These are phyloP conservation scores for Myxozyma vanderwaltii DNA, from an alignment of 805 yeast species.

Conservation along the genomic window DNA sequence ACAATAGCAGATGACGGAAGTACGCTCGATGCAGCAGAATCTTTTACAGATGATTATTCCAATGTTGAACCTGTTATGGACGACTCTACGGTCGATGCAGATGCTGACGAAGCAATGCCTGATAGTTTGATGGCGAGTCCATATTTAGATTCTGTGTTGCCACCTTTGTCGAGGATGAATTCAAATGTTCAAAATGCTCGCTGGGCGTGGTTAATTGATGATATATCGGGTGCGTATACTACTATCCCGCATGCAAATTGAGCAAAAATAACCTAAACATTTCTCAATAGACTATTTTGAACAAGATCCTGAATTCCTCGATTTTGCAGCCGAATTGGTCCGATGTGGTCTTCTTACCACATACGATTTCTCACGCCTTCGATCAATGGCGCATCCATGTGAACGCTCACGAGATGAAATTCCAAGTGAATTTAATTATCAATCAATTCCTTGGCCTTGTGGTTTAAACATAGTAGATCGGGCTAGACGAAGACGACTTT, in stretches of 20 bases:
- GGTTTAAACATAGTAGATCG: background rate
- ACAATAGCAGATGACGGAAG: background rate
- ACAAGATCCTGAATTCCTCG: slow-evolving; percentile 25
- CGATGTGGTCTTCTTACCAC: slow-evolving; percentile 7
- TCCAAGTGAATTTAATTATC: background rate
- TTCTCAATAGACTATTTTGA: slow-evolving; percentile 10
- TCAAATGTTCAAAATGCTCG: background rate
- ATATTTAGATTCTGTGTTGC: background rate
- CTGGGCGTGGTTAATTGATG: background rate
- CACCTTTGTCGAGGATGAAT: slow-evolving; percentile 1
- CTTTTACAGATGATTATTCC: background rate
- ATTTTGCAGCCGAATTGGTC: slow-evolving; percentile 18
- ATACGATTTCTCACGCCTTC: slow-evolving; percentile 5
- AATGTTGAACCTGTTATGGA: background rate
- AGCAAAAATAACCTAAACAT: background rate
- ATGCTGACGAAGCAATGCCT: too few relatives aligned
- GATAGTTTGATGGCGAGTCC: background rate
- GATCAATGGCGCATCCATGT: slow-evolving; percentile 2
- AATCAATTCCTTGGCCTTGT: slow-evolving; percentile 25
- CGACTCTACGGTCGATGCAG: too few relatives aligned
- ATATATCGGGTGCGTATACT: background rate
- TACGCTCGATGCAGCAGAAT: background rate
- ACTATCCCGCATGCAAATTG: background rate
- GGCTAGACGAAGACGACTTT: slow-evolving; percentile 28
- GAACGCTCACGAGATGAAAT: slow-evolving; percentile 5